These are phyloP conservation scores for Tetrahymena borealis DNA, from an alignment of 73 alveolate species.

Conservation along the genomic window DNA sequence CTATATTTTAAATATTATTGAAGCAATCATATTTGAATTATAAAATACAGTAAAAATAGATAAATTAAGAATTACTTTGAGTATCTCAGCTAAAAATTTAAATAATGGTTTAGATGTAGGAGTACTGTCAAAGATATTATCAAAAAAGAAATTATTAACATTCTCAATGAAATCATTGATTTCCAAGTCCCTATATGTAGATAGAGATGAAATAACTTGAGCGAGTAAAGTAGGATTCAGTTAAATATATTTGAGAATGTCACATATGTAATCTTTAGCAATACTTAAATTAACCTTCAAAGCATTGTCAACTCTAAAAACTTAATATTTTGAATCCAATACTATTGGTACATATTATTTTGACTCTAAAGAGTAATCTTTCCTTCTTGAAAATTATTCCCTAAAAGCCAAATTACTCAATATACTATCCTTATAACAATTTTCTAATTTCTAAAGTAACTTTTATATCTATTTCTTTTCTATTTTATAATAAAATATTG, in stretches of 20 bases:
- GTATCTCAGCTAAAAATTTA: not conserved
- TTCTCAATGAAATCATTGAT: not conserved
- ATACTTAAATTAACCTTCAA: not conserved
- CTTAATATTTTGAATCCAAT: not conserved
- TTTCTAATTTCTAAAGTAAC: not conserved
- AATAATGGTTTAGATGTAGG: not conserved
- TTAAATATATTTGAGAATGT: not conserved
- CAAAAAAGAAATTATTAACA: not conserved
- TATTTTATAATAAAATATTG: not conserved
- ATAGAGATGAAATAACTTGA: not conserved
- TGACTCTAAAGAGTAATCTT: not conserved
- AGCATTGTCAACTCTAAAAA: not conserved
- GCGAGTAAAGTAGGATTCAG: not conserved
- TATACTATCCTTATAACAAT: not conserved
- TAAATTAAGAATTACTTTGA: not conserved
- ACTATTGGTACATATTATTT: not conserved
- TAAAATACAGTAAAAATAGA: not conserved
- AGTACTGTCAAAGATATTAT: not conserved
- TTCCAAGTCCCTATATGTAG: not conserved
- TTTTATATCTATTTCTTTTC: not conserved
- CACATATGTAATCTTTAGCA: not conserved
- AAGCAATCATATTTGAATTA: not conserved
- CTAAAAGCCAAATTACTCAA: not conserved
- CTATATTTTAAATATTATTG: not conserved
- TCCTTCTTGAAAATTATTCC: not conserved